Conservation (phyloP, 2,329 filamentous ascomycete species). For the Colletotrichum costaricense region DNA sequence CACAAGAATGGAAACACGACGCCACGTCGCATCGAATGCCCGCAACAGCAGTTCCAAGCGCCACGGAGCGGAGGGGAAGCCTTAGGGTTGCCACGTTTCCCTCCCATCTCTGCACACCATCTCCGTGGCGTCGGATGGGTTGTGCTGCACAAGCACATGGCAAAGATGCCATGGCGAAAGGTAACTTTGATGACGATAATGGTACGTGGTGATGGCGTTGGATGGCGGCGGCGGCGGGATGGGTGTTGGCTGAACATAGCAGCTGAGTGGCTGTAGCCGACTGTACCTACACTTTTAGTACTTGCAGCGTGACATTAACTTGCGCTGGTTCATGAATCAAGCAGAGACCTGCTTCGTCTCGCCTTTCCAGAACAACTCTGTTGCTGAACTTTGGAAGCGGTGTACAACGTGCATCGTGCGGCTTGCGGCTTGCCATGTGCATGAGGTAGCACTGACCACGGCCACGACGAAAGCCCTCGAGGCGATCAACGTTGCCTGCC, state of each 20-base stretch:
- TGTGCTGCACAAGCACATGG: neutral
- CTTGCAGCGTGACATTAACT: neutral
- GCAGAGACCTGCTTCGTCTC: neutral
- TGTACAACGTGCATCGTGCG: too few species aligned
- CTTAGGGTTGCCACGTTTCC: conserved; percentile 4
- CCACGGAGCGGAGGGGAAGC: neutral
- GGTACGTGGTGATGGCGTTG: neutral
- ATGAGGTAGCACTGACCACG: conserved; percentile 2
- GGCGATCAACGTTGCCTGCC: neutral
- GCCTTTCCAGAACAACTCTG: neutral
- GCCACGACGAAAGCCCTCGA: neutral
- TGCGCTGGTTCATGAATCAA: neutral
- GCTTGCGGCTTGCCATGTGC: conserved; percentile 1
- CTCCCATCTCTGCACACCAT: conserved; percentile 10
- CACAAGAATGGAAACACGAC: conserved; percentile 10
- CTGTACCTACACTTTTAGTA: neutral
- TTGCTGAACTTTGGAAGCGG: neutral
- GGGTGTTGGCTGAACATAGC: too few species aligned
- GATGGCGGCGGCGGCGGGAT: neutral
- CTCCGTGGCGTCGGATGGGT: neutral
- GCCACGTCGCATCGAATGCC: conserved; percentile 7
- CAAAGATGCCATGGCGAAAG: neutral
- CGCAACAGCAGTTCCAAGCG: conserved; percentile 16
- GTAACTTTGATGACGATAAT: neutral
- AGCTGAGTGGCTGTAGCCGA: too few species aligned